Conservation (phyloP, 805 yeast species). For the Starmerella potacharoeniae region DNA sequence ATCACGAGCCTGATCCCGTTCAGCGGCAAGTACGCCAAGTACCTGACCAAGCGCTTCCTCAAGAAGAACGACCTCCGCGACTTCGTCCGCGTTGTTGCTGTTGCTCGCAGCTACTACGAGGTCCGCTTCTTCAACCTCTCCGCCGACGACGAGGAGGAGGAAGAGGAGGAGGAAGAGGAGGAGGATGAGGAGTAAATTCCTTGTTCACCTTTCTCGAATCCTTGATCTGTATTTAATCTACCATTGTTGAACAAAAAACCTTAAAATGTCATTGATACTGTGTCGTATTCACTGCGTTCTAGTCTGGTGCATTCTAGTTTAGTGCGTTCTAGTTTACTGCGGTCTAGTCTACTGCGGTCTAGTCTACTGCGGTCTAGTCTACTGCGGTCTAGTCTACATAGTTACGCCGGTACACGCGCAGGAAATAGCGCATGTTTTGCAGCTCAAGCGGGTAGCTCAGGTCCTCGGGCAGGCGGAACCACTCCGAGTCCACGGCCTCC, state of each 20-base stretch:
- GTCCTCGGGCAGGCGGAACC: conserved; percentile 55
- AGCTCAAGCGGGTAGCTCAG: conserved; percentile 54
- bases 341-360: too few relatives aligned
- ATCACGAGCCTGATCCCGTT: conserved; percentile 88
- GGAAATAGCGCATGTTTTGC: conserved; percentile 82
- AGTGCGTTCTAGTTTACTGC: too few relatives aligned
- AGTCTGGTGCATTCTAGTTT: too few relatives aligned
- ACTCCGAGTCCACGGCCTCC: conserved; percentile 58
- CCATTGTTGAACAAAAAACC: background rate
- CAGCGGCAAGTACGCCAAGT: conserved; percentile 99
- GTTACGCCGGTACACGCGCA: conserved; percentile 54
- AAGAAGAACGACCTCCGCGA: conserved; percentile 99
- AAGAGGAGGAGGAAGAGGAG: conserved; percentile 43
- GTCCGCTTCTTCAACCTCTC: conserved; percentile 98
- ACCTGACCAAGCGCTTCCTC: conserved; percentile 98
- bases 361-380: too few relatives aligned
- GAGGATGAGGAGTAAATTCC: conserved; percentile 22
- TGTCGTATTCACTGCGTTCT: too few relatives aligned
- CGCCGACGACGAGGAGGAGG: conserved; percentile 90
- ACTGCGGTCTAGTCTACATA: background rate
- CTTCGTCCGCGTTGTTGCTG: conserved; percentile 98
- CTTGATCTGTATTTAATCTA: background rate
- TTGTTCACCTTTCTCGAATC: background rate
- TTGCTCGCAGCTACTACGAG: conserved; percentile 90
- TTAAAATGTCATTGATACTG: background rate